Percentiles rank a stretch among this genome's conserved stretches.
These are phyloP conservation scores for Tylopilus vinaceipallidus DNA, from an alignment of 768 basidiomycete species.

Conservation along the genomic window DNA sequence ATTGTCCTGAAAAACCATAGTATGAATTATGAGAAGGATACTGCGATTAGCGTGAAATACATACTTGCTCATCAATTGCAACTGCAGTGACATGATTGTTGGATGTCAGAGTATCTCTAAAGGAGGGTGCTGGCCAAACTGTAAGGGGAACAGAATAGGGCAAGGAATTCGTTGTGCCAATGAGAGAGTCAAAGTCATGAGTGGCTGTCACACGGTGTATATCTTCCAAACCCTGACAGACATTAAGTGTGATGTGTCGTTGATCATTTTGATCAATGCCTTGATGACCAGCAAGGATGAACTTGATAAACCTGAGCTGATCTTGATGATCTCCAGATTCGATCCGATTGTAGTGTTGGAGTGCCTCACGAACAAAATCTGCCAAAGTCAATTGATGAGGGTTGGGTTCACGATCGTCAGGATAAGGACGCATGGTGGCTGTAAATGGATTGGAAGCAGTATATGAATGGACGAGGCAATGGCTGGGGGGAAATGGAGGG, in stretches of 20 bases:
- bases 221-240: not conserved
- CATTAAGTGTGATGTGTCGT: not conserved
- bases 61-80: not conserved
- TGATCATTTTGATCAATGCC: not conserved
- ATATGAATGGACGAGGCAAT: too few relatives aligned
- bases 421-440: not conserved
- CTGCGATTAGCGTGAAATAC: too few relatives aligned
- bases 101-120: not conserved
- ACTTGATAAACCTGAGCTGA: slow-evolving; percentile 1
- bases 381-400: not conserved
- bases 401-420: not conserved
- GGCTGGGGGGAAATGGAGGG: too few relatives aligned
- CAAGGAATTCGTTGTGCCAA: not conserved
- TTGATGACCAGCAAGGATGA: not conserved
- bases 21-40: too few relatives aligned
- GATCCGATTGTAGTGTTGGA: not conserved
- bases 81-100: not conserved
- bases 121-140: not conserved
- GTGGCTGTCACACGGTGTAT: not conserved
- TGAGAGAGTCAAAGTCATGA: slow-evolving; percentile 4
- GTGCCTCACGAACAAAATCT: not conserved
- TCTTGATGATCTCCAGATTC: not conserved
- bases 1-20: too few relatives aligned
- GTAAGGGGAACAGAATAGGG: not conserved
- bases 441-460: too few relatives aligned